These are phyloP conservation scores for Fusarium caatingaense DNA, from an alignment of 2,329 filamentous ascomycete genomes.

Conservation along the genomic window DNA sequence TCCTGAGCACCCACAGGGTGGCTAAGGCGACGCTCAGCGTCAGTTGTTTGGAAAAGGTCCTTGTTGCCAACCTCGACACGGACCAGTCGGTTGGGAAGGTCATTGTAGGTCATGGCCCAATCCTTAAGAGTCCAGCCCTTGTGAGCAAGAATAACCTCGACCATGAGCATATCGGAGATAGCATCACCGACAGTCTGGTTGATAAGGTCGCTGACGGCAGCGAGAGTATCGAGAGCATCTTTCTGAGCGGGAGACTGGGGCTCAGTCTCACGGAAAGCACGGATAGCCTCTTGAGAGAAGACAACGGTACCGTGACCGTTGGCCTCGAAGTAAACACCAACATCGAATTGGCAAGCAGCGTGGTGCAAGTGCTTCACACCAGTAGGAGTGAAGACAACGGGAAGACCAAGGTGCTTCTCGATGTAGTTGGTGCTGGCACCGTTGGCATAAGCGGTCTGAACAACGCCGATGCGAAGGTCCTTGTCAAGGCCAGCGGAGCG, in stretches of 20 bases:
- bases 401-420: slow-evolving; percentile 85
- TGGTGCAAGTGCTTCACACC: slow-evolving; percentile 98
- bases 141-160: slow-evolving; percentile 95
- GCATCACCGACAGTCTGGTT: slow-evolving; percentile 99
- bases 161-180: slow-evolving; percentile 93
- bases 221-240: slow-evolving; percentile 85
- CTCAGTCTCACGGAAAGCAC: slow-evolving; percentile 80
- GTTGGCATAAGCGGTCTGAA: slow-evolving; percentile 98
- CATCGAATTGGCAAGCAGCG: slow-evolving; percentile 92
- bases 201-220: slow-evolving; percentile 88
- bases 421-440: slow-evolving; percentile 94
- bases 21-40: slow-evolving; percentile 89
- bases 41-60: slow-evolving; percentile 88
- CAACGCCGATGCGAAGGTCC: slow-evolving; percentile 89
- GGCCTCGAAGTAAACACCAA: slow-evolving; percentile 98
- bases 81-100: slow-evolving; percentile 94
- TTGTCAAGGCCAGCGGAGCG: slow-evolving; percentile 81
- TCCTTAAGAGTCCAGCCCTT: slow-evolving; percentile 91
- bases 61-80: slow-evolving; percentile 91
- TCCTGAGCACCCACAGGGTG: slow-evolving; percentile 82
- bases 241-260: slow-evolving; percentile 93
- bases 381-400: slow-evolving; percentile 92
- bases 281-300: slow-evolving; percentile 86
- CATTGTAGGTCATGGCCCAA: slow-evolving; percentile 92
- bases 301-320: slow-evolving; percentile 98